Evolutionary conservation across 257 asterid species (phyloP).

Genomic region (Solanum paucissectum): DNA sequence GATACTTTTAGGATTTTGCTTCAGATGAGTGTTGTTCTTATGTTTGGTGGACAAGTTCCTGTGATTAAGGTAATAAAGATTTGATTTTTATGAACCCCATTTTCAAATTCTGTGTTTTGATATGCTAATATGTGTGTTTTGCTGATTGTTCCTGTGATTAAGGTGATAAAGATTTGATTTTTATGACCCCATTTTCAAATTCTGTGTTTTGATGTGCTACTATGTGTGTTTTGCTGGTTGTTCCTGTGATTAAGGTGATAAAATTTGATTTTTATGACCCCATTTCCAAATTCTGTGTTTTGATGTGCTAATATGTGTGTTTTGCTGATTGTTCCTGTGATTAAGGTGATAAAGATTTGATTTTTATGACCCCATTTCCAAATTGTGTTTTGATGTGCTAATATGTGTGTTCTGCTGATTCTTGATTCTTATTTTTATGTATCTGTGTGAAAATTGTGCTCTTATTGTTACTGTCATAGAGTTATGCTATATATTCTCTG

Average conservation of each 20-base stretch:
- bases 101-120: neutral
- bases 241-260: too few relatives aligned
- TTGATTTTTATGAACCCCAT: neutral
- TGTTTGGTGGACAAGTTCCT: conserved; percentile 81
- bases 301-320: neutral
- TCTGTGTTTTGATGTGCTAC: too few relatives aligned
- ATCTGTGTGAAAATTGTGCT: neutral
- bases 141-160: too few relatives aligned
- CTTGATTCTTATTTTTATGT: neutral
- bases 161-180: too few relatives aligned
- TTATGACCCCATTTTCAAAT: too few relatives aligned
- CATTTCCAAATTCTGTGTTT: neutral
- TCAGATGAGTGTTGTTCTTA: conserved; percentile 79
- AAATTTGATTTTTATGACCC: neutral
- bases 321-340: neutral
- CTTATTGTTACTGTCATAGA: neutral
- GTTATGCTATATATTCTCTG: neutral
- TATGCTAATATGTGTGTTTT: neutral
- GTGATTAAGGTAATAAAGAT: conserved; percentile 49
- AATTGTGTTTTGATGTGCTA: neutral
- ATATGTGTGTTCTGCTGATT: neutral
- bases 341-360: too few relatives aligned
- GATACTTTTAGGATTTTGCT: conserved; percentile 72
- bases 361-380: too few relatives aligned
- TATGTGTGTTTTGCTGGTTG: too few relatives aligned